Conservation (phyloP, 1,284 basidiomycete species). For the Austroboletus niveus region DNA sequence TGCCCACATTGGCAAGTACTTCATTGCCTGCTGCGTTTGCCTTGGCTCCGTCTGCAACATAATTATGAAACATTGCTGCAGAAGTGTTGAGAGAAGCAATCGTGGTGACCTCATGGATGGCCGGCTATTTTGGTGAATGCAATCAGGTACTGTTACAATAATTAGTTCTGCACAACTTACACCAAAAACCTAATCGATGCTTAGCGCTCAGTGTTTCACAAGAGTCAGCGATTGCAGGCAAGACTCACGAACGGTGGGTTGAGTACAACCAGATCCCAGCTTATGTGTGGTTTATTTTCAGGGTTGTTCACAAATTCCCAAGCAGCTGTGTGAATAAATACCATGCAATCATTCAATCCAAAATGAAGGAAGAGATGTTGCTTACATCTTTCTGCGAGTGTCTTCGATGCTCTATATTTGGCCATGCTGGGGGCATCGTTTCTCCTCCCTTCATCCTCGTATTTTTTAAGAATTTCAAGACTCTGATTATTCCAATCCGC, state of each 20-base stretch:
- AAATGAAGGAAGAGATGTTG: background rate
- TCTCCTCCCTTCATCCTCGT: conserved; percentile 48
- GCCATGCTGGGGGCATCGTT: conserved; percentile 39
- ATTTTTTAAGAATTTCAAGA: conserved; percentile 50
- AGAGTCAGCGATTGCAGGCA: background rate
- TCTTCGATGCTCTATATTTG: conserved; percentile 65
- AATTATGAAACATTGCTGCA: conserved; percentile 28
- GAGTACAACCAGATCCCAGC: conserved; percentile 56
- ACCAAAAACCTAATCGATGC: conserved; percentile 33
- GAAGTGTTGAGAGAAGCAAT: conserved; percentile 53
- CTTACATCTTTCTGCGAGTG: conserved; percentile 62
- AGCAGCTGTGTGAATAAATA: conserved; percentile 33
- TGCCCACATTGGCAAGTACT: conserved; percentile 28
- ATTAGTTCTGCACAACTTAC: conserved; percentile 18
- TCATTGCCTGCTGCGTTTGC: conserved; percentile 24
- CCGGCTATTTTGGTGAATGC: conserved; percentile 29
- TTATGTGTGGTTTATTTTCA: conserved; percentile 45
- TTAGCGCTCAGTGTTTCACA: conserved; percentile 2
- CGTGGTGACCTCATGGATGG: conserved; percentile 48
- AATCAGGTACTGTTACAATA: background rate
- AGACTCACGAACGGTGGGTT: conserved; percentile 53
- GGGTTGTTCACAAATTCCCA: conserved; percentile 53
- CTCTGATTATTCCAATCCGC: conserved; percentile 66
- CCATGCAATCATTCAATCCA: too few species aligned
- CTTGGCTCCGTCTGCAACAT: conserved; percentile 27